Percentiles rank a stretch among this genome's conserved stretches.
Evolutionary conservation across 495 filamentous ascomycete species (phyloP).

Genomic region (Penicillium bovifimosum): DNA sequence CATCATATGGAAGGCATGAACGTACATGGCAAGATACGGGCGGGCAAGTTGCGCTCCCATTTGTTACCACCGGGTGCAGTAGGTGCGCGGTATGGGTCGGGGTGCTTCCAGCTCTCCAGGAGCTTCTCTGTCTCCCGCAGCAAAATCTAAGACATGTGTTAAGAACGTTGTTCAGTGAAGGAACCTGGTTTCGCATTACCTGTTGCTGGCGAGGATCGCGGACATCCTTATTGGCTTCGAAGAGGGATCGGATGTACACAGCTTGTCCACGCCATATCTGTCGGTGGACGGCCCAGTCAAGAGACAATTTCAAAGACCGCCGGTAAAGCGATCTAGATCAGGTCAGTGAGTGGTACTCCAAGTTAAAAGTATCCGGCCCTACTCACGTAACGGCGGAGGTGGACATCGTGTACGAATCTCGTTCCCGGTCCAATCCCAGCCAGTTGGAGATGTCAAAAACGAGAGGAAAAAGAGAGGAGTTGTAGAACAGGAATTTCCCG

Average conservation of each 20-base stretch:
- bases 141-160: slow-evolving; percentile 53
- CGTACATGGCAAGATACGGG: slow-evolving; percentile 74
- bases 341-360: slow-evolving; percentile 9
- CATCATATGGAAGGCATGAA: slow-evolving; percentile 7
- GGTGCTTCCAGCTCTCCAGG: slow-evolving; percentile 93
- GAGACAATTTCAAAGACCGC: slow-evolving; percentile 82
- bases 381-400: slow-evolving; percentile 36
- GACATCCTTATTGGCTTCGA: slow-evolving; percentile 87
- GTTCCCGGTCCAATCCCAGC: slow-evolving; percentile 9
- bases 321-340: slow-evolving; percentile 78
- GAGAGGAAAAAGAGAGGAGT: background rate
- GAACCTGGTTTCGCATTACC: slow-evolving; percentile 43
- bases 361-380: background rate
- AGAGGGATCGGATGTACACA: slow-evolving; percentile 89
- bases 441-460: background rate
- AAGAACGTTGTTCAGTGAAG: background rate
- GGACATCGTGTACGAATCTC: slow-evolving; percentile 26
- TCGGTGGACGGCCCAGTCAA: slow-evolving; percentile 91
- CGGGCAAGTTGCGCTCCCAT: slow-evolving; percentile 88
- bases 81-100: slow-evolving; percentile 82
- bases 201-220: slow-evolving; percentile 81
- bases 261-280: slow-evolving; percentile 91
- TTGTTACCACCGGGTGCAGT: slow-evolving; percentile 95
- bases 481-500: background rate
- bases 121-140: slow-evolving; percentile 82